Evolutionary conservation across 176 grass and related monocot genomes (phyloP), one percentile per base, ranked within the genome.

Genomic region (Ensete ventricosum): DNA sequence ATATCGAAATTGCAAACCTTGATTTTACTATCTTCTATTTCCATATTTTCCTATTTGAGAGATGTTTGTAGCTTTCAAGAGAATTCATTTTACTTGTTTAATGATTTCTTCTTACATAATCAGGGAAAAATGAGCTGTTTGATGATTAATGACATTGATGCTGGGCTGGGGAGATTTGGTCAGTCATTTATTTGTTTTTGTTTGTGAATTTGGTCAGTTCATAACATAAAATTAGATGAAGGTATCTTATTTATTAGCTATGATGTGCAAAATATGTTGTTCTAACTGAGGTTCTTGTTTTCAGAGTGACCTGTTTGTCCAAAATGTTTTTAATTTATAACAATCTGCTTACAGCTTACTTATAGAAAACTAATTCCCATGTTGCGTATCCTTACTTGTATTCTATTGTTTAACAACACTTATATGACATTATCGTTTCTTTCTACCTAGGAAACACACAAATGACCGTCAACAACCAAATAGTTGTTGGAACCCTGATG

Each of bases 111-210:
- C 48, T 76, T 63, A 8, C 60, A 64, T 16, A 53, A 82, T 52
- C 86, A 97, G 94, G 94, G 94, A 55, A 97, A 93, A 78, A 78
- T 97, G 88, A 97, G 90, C 78, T 93, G 90, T 81, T 91, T 93
- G 78, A 90, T 98, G 94, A 91, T 98, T 84, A 98, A 98, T 82
- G 94, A 98, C 78, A 87, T 98, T 72, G 94, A 98, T 83, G 94
- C 94, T 84, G 90, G 94, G 65, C 86, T 98, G 72, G 94, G 90
- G 75, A 91, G 94, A 91, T 98, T 98, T 78, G 94, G 94, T 91
- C 71, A 54, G 85, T 81, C 24, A 84, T 82, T 19, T 76, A 17
- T 43, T 27, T 59, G 54, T 9, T 50, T 51, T 65, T 77, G 49
- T 67, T 2, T 67, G 11, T 43, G 9, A 51, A 20, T 34, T 70